Base-by-base conservation (phyloP, 164 flowering plant genomes). In the Aristolochia contorta region DNA sequence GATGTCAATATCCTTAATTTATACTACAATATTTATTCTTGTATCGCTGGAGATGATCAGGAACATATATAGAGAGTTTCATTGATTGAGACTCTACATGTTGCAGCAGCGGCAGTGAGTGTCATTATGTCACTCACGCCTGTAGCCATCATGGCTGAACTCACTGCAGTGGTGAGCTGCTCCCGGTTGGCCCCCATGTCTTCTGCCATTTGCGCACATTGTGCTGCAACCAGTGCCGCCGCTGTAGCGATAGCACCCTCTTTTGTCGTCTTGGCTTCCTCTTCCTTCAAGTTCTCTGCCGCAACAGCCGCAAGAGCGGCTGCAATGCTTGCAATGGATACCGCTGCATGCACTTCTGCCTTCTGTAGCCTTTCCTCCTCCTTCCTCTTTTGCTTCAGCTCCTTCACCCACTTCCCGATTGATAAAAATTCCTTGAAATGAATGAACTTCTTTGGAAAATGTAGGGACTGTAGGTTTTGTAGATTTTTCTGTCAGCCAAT, bases 271-370 rank as follows among this genome's bases (percentile, higher is more conserved):
- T 43, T 69, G 15, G 72, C 19, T 18, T 75, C 68, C 16, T 58
- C 54, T 20, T 65, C 47, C 47, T 72, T 72, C 1, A 76, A 56
- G 59, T 64, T 79, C 27, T 83, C 91, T 6, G 84, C 87, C 0
- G 98, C 90, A 30, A 87, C 77, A 30, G 98, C 97, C 1, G 98
- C 97, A 0, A 93, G 74, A 2, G 94, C 96, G 2, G 98, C 94
- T 7, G 98, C 98, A 3, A 90, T 77, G 2, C 97, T 95, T 0
- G 98, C 97, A 45, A 93, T 77, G 0, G 97, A 83, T 61, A 93
- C 54, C 4, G 98, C 97, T 25, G 96, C 98, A 51, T 93, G 97
- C 10, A 86, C 85, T 65, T 87, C 92, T 1, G 97, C 97, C 64
- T 69, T 81, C 57, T 83, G 84, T 41, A 89, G 49, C 66, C 97